These are phyloP conservation scores for Onygenales sp. DNA, from an alignment of 2,329 filamentous ascomycete species.

Conservation along the genomic window DNA sequence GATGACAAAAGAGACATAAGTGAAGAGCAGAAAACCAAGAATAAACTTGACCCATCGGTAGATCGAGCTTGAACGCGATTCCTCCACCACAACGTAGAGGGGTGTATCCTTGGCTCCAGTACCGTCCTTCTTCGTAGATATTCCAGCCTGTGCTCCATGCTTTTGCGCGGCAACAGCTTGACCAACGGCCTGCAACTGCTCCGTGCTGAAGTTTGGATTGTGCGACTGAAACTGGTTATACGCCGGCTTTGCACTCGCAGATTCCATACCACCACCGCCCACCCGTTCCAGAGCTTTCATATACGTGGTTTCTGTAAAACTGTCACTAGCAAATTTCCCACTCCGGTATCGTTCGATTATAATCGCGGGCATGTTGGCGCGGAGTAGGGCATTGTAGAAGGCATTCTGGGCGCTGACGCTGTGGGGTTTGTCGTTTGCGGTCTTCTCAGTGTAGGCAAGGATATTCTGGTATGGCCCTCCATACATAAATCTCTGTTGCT, in stretches of 20 bases:
- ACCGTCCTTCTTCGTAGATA: conserved; percentile 39
- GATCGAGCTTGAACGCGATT: conserved; percentile 66
- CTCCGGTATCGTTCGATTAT: conserved; percentile 83
- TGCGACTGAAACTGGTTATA: conserved; percentile 10
- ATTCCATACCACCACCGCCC: conserved; percentile 43
- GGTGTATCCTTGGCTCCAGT: conserved; percentile 71
- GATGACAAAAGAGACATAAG: conserved; percentile 69
- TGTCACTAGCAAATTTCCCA: conserved; percentile 72
- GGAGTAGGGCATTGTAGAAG: conserved; percentile 84
- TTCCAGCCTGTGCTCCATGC: conserved; percentile 55
- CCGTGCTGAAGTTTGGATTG: conserved; percentile 40
- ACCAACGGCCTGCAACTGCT: conserved; percentile 67
- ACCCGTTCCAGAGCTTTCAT: conserved; percentile 59
- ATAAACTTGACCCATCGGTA: conserved; percentile 92
- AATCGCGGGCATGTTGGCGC: conserved; percentile 88
- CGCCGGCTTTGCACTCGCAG: conserved; percentile 14
- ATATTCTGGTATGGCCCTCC: conserved; percentile 43
- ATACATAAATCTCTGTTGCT: conserved; percentile 30
- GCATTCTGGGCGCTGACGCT: conserved; percentile 84
- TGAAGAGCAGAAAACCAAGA: conserved; percentile 64
- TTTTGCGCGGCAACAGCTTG: conserved; percentile 70
- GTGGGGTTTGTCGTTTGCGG: conserved; percentile 82
- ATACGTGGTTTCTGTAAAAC: conserved; percentile 69
- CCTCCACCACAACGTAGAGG: conserved; percentile 93
- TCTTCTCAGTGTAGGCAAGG: conserved; percentile 77